phyloP scores from a whole-genome alignment of 2,329 filamentous ascomycete genomes.

The Exophiala xenobiotica region DNA sequence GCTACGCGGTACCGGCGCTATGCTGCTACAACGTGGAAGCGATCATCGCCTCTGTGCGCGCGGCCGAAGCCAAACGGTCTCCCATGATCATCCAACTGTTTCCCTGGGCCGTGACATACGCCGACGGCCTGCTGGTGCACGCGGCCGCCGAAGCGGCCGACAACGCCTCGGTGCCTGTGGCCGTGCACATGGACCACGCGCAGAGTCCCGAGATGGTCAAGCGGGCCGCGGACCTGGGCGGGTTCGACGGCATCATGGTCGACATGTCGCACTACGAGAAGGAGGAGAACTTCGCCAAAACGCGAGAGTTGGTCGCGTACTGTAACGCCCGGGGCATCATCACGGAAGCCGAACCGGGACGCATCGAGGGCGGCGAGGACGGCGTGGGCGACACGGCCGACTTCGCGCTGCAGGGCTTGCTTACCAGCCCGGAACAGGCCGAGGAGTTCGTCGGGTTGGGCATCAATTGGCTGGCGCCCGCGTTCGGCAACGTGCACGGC shows the following conservation, averaged over 20 bases:
- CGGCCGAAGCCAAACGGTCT: constrained; percentile 65
- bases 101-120: constrained; percentile 70
- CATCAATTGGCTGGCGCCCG: constrained; percentile 73
- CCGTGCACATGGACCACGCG: constrained; percentile 66
- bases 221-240: constrained; percentile 58
- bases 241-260: constrained; percentile 74
- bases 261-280: constrained; percentile 73
- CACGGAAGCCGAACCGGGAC: constrained; percentile 68
- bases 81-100: constrained; percentile 72
- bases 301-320: constrained; percentile 60
- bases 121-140: constrained; percentile 50
- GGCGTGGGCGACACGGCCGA: constrained; percentile 69
- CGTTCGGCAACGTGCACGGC: constrained; percentile 75
- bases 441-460: constrained; percentile 69
- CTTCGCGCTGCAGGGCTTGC: constrained; percentile 51
- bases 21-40: constrained; percentile 65
- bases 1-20: constrained; percentile 24
- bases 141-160: constrained; percentile 58
- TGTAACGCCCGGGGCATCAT: constrained; percentile 66
- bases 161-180: constrained; percentile 59
- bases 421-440: constrained; percentile 68
- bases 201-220: constrained; percentile 57
- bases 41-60: constrained; percentile 66
- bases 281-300: constrained; percentile 65
- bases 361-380: constrained; percentile 72